Evolutionary conservation across 2,329 filamentous ascomycete genomes (phyloP).

Genomic region (Lachnellula willkommii): DNA sequence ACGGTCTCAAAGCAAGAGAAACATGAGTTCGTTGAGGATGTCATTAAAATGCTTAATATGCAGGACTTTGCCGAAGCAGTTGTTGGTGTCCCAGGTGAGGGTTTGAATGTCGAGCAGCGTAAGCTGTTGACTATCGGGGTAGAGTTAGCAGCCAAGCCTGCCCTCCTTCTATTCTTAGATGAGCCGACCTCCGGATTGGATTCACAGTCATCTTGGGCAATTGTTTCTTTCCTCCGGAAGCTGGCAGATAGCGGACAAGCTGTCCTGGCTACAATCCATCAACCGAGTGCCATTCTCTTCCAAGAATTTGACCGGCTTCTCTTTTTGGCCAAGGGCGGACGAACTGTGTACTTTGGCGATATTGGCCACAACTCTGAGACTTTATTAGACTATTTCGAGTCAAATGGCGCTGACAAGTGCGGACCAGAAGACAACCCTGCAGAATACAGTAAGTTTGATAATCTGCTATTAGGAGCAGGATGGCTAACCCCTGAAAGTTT

Average conservation of each 20-base stretch:
- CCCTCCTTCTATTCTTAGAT: slow-evolving; percentile 84
- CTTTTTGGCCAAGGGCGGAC: slow-evolving; percentile 71
- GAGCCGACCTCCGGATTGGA: slow-evolving; percentile 94
- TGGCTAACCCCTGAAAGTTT: slow-evolving; percentile 11
- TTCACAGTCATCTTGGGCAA: slow-evolving; percentile 90
- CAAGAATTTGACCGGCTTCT: slow-evolving; percentile 80
- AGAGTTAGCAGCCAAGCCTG: slow-evolving; percentile 89
- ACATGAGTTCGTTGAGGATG: slow-evolving; percentile 80
- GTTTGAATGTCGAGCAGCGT: slow-evolving; percentile 66
- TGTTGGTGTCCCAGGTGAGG: slow-evolving; percentile 86
- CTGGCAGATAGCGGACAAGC: slow-evolving; percentile 85
- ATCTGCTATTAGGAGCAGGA: slow-evolving; percentile 32
- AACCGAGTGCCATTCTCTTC: slow-evolving; percentile 90
- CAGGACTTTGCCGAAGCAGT: slow-evolving; percentile 85
- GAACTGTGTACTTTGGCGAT: slow-evolving; percentile 77
- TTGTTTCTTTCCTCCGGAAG: slow-evolving; percentile 81
- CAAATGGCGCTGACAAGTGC: slow-evolving; percentile 61
- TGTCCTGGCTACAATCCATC: slow-evolving; percentile 91
- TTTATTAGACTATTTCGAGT: slow-evolving; percentile 62
- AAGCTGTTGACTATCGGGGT: slow-evolving; percentile 89
- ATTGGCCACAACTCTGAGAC: slow-evolving; percentile 49
- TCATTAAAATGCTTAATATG: slow-evolving; percentile 90
- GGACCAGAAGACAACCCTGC: slow-evolving; percentile 70
- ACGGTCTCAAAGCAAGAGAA: slow-evolving; percentile 70
- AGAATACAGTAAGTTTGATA: slow-evolving; percentile 63